Percentiles rank a stretch among this genome's conserved stretches.
These are phyloP conservation scores for Neurospora sp. DNA, from an alignment of 495 filamentous ascomycete genomes.

Conservation along the genomic window DNA sequence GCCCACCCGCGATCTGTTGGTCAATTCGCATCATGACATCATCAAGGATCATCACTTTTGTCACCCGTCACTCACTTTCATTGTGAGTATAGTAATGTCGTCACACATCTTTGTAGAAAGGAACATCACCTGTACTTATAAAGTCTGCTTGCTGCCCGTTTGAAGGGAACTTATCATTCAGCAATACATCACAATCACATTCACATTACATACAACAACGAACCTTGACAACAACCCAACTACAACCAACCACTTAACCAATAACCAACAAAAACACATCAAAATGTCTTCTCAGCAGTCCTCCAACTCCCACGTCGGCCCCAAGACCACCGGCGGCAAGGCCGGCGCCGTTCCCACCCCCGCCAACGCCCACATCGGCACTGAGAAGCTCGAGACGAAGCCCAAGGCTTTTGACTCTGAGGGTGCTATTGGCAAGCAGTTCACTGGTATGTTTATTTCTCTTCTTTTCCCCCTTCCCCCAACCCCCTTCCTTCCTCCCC, in stretches of 20 bases:
- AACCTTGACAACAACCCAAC: not conserved
- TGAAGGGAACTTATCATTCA: not conserved
- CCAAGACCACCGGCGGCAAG: constrained; percentile 14
- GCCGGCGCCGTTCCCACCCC: constrained; percentile 7
- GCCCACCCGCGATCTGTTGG: not conserved
- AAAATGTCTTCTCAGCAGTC: constrained; percentile 1
- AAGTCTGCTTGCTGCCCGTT: not conserved
- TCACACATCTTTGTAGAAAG: not conserved
- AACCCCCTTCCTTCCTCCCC: too few species aligned
- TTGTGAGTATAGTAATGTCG: not conserved
- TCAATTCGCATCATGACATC: constrained; percentile 7
- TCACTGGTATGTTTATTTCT: constrained; percentile 15
- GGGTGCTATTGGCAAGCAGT: constrained; percentile 30
- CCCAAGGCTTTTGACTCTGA: constrained; percentile 24
- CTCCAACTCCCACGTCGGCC: constrained; percentile 9
- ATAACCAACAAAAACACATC: not conserved
- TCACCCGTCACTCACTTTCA: not conserved
- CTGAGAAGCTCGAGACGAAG: constrained; percentile 1
- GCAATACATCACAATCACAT: not conserved
- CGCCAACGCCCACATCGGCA: constrained; percentile 11
- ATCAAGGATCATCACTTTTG: constrained; percentile 1
- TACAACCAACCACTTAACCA: too few species aligned
- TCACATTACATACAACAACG: not conserved
- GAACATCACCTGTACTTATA: not conserved
- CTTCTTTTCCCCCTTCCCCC: too few species aligned